Evolutionary conservation across 805 yeast genomes (phyloP), one percentile per base, ranked within the genome.

Genomic region (Suhomyces tanzawaensis): DNA sequence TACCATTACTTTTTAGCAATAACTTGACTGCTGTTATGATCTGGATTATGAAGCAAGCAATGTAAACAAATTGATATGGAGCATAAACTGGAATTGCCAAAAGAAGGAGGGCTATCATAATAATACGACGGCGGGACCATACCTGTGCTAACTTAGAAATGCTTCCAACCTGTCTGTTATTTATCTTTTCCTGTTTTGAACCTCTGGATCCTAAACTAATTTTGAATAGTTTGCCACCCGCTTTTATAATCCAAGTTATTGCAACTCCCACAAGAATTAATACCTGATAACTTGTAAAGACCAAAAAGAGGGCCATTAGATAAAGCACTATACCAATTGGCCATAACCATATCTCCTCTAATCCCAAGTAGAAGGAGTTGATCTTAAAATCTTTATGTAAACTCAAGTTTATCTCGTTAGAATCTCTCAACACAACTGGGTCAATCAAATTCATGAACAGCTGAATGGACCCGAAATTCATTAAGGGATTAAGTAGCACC

Each of bases 51-150:
- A 78, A 66, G 31, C 82, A 72, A 6, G 85, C 71, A 6, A 79
- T 64, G 50, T 74, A 86, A 1, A 86, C 90, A 54, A 88, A 73
- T 55, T 89, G 96, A 53, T 81, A 89, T 0, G 96, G 96, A 11
- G 86, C 62, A 52, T 81, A 84, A 17, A 82, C 60, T 21, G 80
- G 65, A 3, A 84, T 82, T 32, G 53, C 28, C 15, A 71, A 56
- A 0, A 67, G 44, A 3, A 77, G 42, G 9, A 81, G 47, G 0
- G 69, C 29, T 0, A 64, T 40, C 3, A 68, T 58, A 1, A 71
- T 62, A n/a, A 69, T 4, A 1, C 48, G 41, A 15, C 47, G 45
- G 19, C 34, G 29, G 3, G 40, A 23, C 39, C 40, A 34, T 4
- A 30, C 17, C 7, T n/a, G 24, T 12, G 15, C n/a, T 16, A 16